Percentiles rank a stretch among this genome's conserved stretches.
These are phyloP conservation scores for Leishmania turanica DNA, from an alignment of 208 protist species.

Conservation along the genomic window DNA sequence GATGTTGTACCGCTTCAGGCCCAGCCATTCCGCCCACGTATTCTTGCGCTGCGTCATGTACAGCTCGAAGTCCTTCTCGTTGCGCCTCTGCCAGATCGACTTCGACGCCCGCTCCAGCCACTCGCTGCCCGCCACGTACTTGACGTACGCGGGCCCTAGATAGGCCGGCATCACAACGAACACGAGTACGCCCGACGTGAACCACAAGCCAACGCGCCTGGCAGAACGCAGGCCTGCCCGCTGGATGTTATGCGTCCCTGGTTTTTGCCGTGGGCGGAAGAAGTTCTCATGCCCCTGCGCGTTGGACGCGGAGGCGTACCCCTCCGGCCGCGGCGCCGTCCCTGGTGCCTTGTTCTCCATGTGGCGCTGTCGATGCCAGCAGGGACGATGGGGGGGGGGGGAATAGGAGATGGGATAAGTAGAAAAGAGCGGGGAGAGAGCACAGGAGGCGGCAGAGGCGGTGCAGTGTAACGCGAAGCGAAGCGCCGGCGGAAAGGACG, in stretches of 20 bases:
- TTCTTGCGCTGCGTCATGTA: conserved; percentile 92
- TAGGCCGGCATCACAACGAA: conserved; percentile 67
- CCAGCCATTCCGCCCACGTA: conserved; percentile 78
- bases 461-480: not conserved
- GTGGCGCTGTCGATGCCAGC: not conserved
- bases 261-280: conserved; percentile 62
- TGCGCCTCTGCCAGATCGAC: conserved; percentile 83
- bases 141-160: conserved; percentile 70
- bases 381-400: not conserved
- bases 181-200: conserved; percentile 44
- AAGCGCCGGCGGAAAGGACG: not conserved
- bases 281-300: conserved; percentile 73
- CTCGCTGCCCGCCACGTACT: conserved; percentile 71
- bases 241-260: conserved; percentile 65
- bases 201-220: conserved; percentile 52
- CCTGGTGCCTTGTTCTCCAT: conserved; percentile 89
- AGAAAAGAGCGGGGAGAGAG: not conserved
- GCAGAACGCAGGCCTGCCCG: conserved; percentile 69
- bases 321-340: conserved; percentile 57
- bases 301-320: conserved; percentile 53
- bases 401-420: not conserved
- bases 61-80: conserved; percentile 83
- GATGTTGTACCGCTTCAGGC: conserved; percentile 90
- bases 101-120: conserved; percentile 77
- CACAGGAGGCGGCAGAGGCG: not conserved